These are phyloP conservation scores for Phytophthora litchii DNA, from an alignment of 352 stramenopile genomes.

Conservation along the genomic window DNA sequence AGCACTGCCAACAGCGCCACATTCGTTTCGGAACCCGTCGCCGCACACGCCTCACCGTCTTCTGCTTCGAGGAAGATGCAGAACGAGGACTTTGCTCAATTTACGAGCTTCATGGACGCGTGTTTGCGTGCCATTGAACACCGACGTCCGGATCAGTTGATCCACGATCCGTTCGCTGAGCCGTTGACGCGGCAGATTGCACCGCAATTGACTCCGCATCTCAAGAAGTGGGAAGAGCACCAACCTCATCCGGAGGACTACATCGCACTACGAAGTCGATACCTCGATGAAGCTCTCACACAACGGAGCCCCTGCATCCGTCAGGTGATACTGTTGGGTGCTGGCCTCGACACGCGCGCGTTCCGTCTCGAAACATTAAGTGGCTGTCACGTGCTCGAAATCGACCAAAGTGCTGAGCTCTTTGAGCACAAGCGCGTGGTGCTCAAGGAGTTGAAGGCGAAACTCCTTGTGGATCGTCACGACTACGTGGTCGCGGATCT, in stretches of 20 bases:
- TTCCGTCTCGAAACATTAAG: conserved; percentile 49
- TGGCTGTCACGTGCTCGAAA: conserved; percentile 52
- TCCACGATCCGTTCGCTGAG: conserved; percentile 55
- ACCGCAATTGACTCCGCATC: conserved; percentile 26
- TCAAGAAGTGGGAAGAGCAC: conserved; percentile 29
- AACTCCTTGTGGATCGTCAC: conserved; percentile 41
- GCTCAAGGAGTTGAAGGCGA: conserved; percentile 31
- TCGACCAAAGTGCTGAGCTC: conserved; percentile 50
- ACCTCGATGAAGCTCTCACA: conserved; percentile 55
- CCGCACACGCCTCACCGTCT: conserved; percentile 2
- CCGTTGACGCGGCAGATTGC: conserved; percentile 39
- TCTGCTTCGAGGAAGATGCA: conserved; percentile 26
- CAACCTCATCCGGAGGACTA: conserved; percentile 34
- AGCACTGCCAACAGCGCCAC: conserved; percentile 15
- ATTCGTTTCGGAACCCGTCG: conserved; percentile 23
- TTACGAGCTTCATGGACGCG: conserved; percentile 50
- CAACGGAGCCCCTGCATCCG: conserved; percentile 44
- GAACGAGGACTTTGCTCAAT: conserved; percentile 46
- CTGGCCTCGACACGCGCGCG: conserved; percentile 56
- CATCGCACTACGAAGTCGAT: conserved; percentile 47
- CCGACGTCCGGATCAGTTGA: conserved; percentile 38
- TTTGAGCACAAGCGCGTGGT: conserved; percentile 52
- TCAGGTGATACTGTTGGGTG: conserved; percentile 60
- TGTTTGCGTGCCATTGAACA: conserved; percentile 46
- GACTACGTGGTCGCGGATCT: conserved; percentile 56